Conservation (phyloP, 1,284 basidiomycete genomes). For the Cerrena zonata region DNA sequence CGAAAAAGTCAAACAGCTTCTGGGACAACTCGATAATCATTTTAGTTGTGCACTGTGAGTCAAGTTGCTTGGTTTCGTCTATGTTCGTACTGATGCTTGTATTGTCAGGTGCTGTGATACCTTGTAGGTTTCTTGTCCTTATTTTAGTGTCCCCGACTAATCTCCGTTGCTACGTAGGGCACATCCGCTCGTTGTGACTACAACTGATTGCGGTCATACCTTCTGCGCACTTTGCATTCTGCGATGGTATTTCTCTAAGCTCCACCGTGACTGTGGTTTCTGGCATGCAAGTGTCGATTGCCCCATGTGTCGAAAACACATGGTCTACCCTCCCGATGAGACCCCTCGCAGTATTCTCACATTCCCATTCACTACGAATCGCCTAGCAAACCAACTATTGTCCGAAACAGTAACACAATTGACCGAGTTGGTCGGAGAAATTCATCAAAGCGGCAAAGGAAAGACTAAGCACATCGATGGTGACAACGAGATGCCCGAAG, state of each 20-base stretch:
- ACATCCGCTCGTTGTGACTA: conserved; percentile 51
- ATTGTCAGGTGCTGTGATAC: conserved; percentile 35
- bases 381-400: conserved; percentile 45
- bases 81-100: not conserved
- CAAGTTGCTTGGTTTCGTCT: not conserved
- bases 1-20: not conserved
- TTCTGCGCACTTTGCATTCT: conserved; percentile 61
- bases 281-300: conserved; percentile 65
- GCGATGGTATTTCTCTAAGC: conserved; percentile 60
- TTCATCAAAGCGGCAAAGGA: not conserved
- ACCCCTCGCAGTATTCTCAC: conserved; percentile 43
- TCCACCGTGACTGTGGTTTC: conserved; percentile 52
- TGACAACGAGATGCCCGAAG: not conserved
- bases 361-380: conserved; percentile 59
- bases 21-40: conserved; percentile 6
- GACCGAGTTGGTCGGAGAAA: not conserved
- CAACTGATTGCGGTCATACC: conserved; percentile 55
- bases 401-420: conserved; percentile 45
- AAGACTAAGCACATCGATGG: not conserved
- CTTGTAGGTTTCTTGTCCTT: no score
- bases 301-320: conserved; percentile 53
- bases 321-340: conserved; percentile 45
- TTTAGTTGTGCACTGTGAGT: conserved; percentile 12
- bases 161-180: no score
- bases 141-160: no score